Conservation (phyloP, 2,329 filamentous ascomycete genomes). For the Aspergillus novofumigatus region DNA sequence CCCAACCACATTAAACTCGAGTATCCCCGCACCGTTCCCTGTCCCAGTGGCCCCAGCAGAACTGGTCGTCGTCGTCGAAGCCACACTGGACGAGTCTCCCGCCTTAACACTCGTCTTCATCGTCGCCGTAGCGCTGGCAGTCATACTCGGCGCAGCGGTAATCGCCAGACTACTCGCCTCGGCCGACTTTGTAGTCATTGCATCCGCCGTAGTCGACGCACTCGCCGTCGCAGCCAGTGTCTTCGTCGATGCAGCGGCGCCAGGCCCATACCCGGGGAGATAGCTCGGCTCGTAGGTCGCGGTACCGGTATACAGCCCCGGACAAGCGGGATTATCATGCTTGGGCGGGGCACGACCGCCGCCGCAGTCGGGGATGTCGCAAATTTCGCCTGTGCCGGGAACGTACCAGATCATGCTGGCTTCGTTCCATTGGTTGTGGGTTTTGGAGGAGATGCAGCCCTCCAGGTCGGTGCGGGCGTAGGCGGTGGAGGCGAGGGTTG, state of each 20-base stretch:
- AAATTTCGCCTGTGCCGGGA: slow-evolving; percentile 61
- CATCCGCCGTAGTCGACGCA: background rate
- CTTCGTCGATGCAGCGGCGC: slow-evolving; percentile 12
- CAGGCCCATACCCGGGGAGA: slow-evolving; percentile 19
- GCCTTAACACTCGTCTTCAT: background rate
- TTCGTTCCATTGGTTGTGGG: slow-evolving; percentile 22
- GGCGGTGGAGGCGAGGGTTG: slow-evolving; percentile 13
- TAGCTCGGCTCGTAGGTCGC: slow-evolving; percentile 20
- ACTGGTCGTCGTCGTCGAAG: background rate
- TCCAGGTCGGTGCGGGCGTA: slow-evolving; percentile 21
- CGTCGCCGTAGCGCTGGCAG: background rate
- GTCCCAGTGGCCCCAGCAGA: background rate
- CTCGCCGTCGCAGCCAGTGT: background rate
- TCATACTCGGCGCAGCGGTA: background rate
- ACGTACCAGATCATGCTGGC: slow-evolving; percentile 51
- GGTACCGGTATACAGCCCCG: slow-evolving; percentile 20
- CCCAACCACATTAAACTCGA: slow-evolving; percentile 8
- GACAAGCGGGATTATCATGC: slow-evolving; percentile 59
- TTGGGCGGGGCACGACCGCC: slow-evolving; percentile 63
- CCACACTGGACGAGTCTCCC: background rate
- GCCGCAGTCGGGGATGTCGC: slow-evolving; percentile 62
- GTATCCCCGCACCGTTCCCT: slow-evolving; percentile 9
- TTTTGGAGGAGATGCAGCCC: slow-evolving; percentile 23
- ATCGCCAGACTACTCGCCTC: background rate
- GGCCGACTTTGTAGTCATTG: background rate